Conservation (phyloP, 495 filamentous ascomycete genomes). For the Halenospora varia region DNA sequence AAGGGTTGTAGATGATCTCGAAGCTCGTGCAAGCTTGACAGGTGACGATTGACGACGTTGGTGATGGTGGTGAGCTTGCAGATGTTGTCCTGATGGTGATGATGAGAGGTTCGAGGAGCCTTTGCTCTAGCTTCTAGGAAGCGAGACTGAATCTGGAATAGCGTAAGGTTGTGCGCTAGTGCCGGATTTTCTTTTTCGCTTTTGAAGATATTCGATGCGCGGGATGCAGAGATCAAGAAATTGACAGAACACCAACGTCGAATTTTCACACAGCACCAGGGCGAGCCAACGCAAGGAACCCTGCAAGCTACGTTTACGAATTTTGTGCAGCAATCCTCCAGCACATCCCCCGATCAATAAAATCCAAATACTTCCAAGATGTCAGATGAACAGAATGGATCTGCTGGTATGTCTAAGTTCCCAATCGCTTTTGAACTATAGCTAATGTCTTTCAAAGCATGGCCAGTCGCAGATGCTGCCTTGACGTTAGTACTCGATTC, state of each 20-base stretch:
- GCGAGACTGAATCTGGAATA: not conserved
- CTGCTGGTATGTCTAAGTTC: slow-evolving; percentile 33
- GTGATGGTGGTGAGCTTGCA: slow-evolving; percentile 39
- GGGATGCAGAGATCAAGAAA: not conserved
- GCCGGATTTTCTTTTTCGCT: slow-evolving; percentile 8
- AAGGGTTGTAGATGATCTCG: slow-evolving; percentile 20
- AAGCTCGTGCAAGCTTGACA: slow-evolving; percentile 20
- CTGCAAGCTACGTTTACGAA: slow-evolving; percentile 26
- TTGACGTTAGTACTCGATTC: not conserved
- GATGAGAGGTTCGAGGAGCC: slow-evolving; percentile 26
- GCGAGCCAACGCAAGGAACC: slow-evolving; percentile 64
- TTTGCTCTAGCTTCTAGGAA: slow-evolving; percentile 5
- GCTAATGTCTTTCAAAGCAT: not conserved
- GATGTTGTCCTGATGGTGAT: slow-evolving; percentile 22
- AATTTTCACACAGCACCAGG: slow-evolving; percentile 29
- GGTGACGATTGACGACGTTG: slow-evolving; percentile 38
- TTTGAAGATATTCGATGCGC: slow-evolving; percentile 4
- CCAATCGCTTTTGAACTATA: not conserved
- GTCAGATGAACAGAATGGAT: slow-evolving; percentile 44
- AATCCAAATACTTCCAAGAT: slow-evolving; percentile 29
- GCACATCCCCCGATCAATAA: slow-evolving; percentile 21
- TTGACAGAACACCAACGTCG: not conserved
- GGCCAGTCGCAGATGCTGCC: not conserved
- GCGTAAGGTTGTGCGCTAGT: not conserved
- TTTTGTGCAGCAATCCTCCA: slow-evolving; percentile 13